A percentile compares a stretch with the other conserved stretches of the same genome.
phyloP scores from a whole-genome alignment of 805 yeast genomes.

The Sugiyamaella lignohabitans region DNA sequence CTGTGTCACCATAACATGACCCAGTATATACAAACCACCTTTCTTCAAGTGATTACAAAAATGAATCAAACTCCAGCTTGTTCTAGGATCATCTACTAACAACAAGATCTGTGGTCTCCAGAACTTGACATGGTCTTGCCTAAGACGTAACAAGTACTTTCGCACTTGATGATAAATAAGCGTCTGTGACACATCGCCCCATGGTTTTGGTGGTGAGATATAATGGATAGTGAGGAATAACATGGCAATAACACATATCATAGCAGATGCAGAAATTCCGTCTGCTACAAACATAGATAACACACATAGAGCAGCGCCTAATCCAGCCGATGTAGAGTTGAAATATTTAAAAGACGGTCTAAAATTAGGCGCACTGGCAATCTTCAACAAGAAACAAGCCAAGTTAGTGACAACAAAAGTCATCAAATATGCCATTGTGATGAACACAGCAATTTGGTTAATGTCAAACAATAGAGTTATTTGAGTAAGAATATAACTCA shows the following conservation, averaged over 20 bases:
- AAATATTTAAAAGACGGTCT: slow-evolving; percentile 92
- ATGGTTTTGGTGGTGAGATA: slow-evolving; percentile 87
- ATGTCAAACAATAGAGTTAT: slow-evolving; percentile 81
- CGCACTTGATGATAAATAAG: slow-evolving; percentile 95
- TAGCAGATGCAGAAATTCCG: slow-evolving; percentile 76
- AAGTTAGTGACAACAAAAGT: slow-evolving; percentile 90
- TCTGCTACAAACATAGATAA: slow-evolving; percentile 93
- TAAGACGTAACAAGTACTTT: slow-evolving; percentile 72
- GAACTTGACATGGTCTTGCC: slow-evolving; percentile 91
- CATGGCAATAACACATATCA: slow-evolving; percentile 56
- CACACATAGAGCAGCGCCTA: slow-evolving; percentile 64
- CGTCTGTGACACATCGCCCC: slow-evolving; percentile 98
- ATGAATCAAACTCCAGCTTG: slow-evolving; percentile 84
- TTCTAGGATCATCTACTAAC: slow-evolving; percentile 84
- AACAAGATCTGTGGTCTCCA: slow-evolving; percentile 96
- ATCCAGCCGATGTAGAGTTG: slow-evolving; percentile 69
- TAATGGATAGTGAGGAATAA: slow-evolving; percentile 79
- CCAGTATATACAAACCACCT: slow-evolving; percentile 88
- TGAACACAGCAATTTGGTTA: slow-evolving; percentile 88
- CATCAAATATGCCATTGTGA: slow-evolving; percentile 96
- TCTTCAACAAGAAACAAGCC: slow-evolving; percentile 81
- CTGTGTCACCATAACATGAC: slow-evolving; percentile 75
- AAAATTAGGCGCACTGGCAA: slow-evolving; percentile 97
- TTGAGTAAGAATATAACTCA: slow-evolving; percentile 82
- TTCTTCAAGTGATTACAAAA: slow-evolving; percentile 93